Conservation (phyloP, 176 grass and related monocot species). For the Carex parvula region DNA sequence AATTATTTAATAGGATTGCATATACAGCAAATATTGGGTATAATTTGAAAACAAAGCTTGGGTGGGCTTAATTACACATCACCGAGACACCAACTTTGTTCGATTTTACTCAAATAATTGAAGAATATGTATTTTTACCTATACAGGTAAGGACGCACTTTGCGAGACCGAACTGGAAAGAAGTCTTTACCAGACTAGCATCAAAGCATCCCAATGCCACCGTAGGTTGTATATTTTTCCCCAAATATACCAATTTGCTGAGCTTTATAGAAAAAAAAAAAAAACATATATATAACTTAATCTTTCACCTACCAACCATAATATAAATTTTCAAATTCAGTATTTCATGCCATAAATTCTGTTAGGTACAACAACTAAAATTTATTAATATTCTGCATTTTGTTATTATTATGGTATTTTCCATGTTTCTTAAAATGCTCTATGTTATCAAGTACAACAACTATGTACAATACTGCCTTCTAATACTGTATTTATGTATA, state of each 20-base stretch:
- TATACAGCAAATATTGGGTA: not conserved
- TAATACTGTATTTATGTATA: not conserved
- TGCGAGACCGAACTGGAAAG: slow-evolving; percentile 94
- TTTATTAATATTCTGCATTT: not conserved
- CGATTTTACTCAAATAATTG: not conserved
- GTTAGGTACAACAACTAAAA: not conserved
- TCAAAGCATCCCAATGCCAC: slow-evolving; percentile 79
- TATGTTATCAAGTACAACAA: not conserved
- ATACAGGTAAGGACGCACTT: slow-evolving; percentile 95
- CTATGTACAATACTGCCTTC: not conserved
- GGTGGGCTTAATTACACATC: not conserved
- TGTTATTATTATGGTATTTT: not conserved
- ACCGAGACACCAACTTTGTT: not conserved
- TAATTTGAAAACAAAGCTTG: not conserved
- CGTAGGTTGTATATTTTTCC: slow-evolving; percentile 59
- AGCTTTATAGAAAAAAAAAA: not conserved
- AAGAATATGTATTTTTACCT: not conserved
- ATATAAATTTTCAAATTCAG: not conserved
- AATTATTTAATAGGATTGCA: not conserved
- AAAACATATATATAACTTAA: not conserved
- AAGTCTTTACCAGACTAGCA: slow-evolving; percentile 80
- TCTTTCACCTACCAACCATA: not conserved
- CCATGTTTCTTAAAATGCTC: not conserved
- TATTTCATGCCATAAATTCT: slow-evolving; percentile 7
- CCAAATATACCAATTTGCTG: not conserved